These are phyloP conservation scores for Senna siamea DNA, from an alignment of 306 rosid species.

Conservation along the genomic window DNA sequence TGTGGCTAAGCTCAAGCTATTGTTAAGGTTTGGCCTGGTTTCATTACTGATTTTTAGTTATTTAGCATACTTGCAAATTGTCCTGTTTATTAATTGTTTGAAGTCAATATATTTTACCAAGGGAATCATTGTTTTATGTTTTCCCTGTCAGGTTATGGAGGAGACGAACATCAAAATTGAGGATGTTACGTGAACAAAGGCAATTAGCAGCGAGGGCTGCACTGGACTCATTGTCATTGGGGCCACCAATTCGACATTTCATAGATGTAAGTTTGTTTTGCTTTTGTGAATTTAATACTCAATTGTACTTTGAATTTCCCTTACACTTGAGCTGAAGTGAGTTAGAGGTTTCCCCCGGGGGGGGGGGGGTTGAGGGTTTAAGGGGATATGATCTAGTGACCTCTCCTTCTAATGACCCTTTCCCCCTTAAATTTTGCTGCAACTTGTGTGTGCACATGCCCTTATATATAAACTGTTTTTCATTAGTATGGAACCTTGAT, in stretches of 20 bases:
- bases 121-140: constrained; percentile 31
- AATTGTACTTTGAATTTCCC: constrained; percentile 7
- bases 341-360: no score
- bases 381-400: constrained; percentile 1
- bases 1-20: constrained; percentile 78
- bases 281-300: constrained; percentile 27
- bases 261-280: constrained; percentile 58
- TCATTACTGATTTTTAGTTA: constrained; percentile 16
- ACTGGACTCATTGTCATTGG: constrained; percentile 67
- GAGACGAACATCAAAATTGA: constrained; percentile 67
- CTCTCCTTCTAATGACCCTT: constrained; percentile 18
- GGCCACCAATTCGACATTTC: constrained; percentile 71
- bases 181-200: constrained; percentile 71
- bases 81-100: constrained; percentile 14
- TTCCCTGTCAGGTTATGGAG: constrained; percentile 75
- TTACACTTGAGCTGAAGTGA: neutral
- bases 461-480: neutral
- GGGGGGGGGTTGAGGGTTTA: no score
- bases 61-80: constrained; percentile 26
- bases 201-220: constrained; percentile 81
- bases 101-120: constrained; percentile 21
- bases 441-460: neutral
- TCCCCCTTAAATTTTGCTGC: neutral
- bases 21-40: constrained; percentile 65
- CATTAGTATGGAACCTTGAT: constrained; percentile 23